A percentile compares a stretch with the other conserved stretches of the same genome.
Conservation (phyloP, 208 protist genomes). For the Crithidia fasciculata region DNA sequence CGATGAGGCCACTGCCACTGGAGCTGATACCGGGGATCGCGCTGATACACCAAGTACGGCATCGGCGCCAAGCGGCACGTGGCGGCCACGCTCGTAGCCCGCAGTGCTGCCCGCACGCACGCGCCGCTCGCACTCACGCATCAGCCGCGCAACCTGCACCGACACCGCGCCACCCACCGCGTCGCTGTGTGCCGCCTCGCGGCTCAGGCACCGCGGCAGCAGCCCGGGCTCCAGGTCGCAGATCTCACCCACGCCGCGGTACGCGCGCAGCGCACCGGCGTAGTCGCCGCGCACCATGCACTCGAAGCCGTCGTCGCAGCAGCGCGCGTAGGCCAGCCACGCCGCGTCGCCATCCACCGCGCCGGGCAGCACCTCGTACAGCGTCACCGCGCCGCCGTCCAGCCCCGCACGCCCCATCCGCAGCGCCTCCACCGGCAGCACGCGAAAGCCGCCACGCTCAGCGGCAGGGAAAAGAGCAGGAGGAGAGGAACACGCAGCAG, state of each 20-base stretch:
- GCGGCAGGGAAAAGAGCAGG: too few relatives aligned
- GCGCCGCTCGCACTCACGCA: constrained; percentile 21
- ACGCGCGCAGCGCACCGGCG: constrained; percentile 36
- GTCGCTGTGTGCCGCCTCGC: constrained; percentile 16
- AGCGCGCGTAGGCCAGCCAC: constrained; percentile 36
- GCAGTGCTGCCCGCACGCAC: constrained; percentile 8
- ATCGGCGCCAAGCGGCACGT: constrained; percentile 18
- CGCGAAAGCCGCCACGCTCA: constrained; percentile 14
- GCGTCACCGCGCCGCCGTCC: constrained; percentile 29
- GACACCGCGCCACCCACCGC: constrained; percentile 16
- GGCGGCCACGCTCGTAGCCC: background rate
- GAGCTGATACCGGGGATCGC: background rate
- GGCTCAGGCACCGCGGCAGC: constrained; percentile 18
- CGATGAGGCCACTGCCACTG: too few relatives aligned
- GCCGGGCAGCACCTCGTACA: constrained; percentile 40
- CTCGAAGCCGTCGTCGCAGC: constrained; percentile 38
- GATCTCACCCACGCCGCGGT: constrained; percentile 28
- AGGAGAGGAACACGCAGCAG: too few relatives aligned
- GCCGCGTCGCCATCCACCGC: constrained; percentile 17
- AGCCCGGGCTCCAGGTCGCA: constrained; percentile 24
- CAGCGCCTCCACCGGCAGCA: constrained; percentile 44
- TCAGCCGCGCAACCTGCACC: constrained; percentile 26
- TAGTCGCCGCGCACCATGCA: constrained; percentile 53
- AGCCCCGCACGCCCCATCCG: constrained; percentile 8
- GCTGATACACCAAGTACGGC: background rate